Percentiles rank a stretch among this genome's conserved stretches.
These are phyloP conservation scores for Ascochyta clinopodiicola DNA, from an alignment of 2,329 filamentous ascomycete genomes.

Conservation along the genomic window DNA sequence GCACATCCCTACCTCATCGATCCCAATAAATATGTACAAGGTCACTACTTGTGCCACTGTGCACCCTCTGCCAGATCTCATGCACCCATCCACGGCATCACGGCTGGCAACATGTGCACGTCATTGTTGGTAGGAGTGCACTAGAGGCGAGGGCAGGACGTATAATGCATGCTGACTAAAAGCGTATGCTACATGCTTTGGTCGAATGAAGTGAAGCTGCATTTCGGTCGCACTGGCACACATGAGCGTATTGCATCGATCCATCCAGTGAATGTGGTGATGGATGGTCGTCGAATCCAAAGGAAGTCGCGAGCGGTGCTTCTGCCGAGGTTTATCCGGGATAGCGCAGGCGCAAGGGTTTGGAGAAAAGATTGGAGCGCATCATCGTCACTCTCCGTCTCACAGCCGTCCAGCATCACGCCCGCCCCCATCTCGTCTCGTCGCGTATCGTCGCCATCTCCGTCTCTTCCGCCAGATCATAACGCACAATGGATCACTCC, in stretches of 20 bases:
- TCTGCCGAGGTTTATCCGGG: constrained; percentile 29
- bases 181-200: too few species aligned
- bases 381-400: constrained; percentile 31
- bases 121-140: neutral
- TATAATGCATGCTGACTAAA: neutral
- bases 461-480: neutral
- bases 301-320: constrained; percentile 2
- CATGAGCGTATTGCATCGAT: too few species aligned
- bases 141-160: neutral
- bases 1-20: neutral
- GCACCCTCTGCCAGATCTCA: neutral
- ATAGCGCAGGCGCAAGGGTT: constrained; percentile 24
- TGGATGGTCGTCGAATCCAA: constrained; percentile 14
- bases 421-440: constrained; percentile 44
- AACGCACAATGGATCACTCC: constrained; percentile 80
- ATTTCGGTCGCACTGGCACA: too few species aligned
- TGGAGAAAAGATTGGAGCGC: constrained; percentile 41
- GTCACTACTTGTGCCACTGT: neutral
- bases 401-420: constrained; percentile 19
- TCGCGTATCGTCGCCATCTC: constrained; percentile 3
- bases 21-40: neutral
- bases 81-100: neutral
- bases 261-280: neutral
- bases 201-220: too few species aligned
- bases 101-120: neutral